Conservation (phyloP, 176 grass and related monocot genomes). For the Chrysopogon serrulatus region DNA sequence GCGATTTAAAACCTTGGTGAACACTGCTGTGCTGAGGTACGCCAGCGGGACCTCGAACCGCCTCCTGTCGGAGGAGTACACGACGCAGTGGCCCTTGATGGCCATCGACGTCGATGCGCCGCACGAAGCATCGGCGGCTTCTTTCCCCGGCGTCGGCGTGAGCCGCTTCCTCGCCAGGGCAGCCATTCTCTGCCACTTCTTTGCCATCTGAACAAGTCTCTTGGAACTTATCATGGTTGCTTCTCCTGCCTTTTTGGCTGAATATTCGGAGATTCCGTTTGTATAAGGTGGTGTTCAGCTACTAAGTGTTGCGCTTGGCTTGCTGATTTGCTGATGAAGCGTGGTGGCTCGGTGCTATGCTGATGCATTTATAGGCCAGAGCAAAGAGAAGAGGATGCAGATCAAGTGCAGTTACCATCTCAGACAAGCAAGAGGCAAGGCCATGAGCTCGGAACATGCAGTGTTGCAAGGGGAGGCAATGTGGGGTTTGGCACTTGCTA, state of each 20-base stretch:
- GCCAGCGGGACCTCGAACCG: constrained; percentile 48
- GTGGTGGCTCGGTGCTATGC: not conserved
- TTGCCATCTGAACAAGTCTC: constrained; percentile 39
- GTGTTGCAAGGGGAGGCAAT: not conserved
- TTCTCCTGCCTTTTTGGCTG: not conserved
- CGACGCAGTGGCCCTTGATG: constrained; percentile 38
- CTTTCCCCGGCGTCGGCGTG: not conserved
- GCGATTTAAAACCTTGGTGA: too few species aligned
- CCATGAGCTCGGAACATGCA: constrained; percentile 29
- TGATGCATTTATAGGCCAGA: not conserved
- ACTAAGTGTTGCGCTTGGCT: not conserved
- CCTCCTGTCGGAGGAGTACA: constrained; percentile 25
- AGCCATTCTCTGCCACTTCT: constrained; percentile 39
- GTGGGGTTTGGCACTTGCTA: not conserved
- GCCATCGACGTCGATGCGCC: not conserved
- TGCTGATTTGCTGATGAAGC: not conserved
- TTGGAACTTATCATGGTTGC: constrained; percentile 31
- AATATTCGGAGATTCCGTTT: not conserved
- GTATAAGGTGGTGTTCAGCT: not conserved
- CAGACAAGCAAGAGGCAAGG: constrained; percentile 18
- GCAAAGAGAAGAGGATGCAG: not conserved
- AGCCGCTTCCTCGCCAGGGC: constrained; percentile 22
- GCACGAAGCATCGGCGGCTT: not conserved
- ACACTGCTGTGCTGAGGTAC: constrained; percentile 24
- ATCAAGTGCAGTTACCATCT: not conserved